phyloP scores from a whole-genome alignment of 768 basidiomycete genomes.

The Sporobolomyces roseus region DNA sequence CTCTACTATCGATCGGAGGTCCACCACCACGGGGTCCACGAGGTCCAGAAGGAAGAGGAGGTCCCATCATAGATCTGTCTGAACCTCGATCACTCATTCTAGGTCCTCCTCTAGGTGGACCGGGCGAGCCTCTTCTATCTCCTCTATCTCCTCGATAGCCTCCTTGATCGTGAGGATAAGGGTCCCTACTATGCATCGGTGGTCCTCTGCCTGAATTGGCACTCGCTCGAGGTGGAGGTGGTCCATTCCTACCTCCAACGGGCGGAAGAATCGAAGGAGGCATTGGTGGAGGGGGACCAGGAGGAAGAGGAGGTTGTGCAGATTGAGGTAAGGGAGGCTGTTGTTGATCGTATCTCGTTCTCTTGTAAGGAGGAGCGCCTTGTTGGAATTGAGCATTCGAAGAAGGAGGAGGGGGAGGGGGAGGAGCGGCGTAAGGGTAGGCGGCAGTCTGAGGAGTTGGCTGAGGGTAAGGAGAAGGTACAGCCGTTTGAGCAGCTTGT shows the following conservation, averaged over 20 bases:
- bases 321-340: conserved; percentile 55
- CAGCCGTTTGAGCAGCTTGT: not conserved
- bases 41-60: not conserved
- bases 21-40: conserved; percentile 12
- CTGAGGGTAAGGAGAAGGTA: not conserved
- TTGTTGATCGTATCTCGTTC: conserved; percentile 59
- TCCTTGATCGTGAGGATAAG: not conserved
- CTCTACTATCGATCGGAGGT: not conserved
- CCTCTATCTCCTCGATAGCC: not conserved
- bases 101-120: conserved; percentile 8
- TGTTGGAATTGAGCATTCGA: no score
- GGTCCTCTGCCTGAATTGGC: not conserved
- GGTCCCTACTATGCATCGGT: not conserved
- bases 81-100: not conserved
- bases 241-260: conserved; percentile 43
- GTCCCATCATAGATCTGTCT: not conserved
- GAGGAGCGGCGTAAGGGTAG: conserved; percentile 57
- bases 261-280: conserved; percentile 43
- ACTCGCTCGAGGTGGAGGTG: not conserved
- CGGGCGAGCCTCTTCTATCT: conserved; percentile 8
- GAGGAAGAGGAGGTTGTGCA: conserved; percentile 65
- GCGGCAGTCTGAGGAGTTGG: conserved; percentile 37
- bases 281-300: conserved; percentile 56
- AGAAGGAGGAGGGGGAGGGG: conserved; percentile 34
- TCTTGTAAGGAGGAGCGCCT: conserved; percentile 52